These are phyloP conservation scores for Santalum album DNA, from an alignment of 164 flowering plant species.

Conservation along the genomic window DNA sequence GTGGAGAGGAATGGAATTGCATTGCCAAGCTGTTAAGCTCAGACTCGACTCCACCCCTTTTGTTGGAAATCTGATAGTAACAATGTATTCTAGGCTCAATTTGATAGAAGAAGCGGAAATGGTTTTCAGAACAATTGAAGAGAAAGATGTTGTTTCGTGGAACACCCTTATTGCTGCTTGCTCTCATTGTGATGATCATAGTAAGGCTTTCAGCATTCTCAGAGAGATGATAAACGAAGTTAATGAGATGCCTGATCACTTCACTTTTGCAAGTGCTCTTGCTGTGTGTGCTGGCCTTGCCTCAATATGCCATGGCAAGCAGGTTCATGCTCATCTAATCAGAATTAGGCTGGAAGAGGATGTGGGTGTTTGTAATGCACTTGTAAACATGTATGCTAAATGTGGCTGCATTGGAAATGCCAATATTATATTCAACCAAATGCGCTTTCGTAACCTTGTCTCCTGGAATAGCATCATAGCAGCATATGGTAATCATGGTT, in stretches of 20 bases:
- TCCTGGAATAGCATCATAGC: slow-evolving; percentile 72
- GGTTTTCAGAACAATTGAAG: slow-evolving; percentile 34
- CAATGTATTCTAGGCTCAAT: slow-evolving; percentile 47
- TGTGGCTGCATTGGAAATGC: slow-evolving; percentile 54
- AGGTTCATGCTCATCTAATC: slow-evolving; percentile 49
- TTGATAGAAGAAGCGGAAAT: slow-evolving; percentile 37
- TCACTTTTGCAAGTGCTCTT: slow-evolving; percentile 52
- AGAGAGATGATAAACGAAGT: slow-evolving; percentile 26
- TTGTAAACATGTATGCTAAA: slow-evolving; percentile 77
- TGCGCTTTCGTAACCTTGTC: slow-evolving; percentile 36
- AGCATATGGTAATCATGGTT: slow-evolving; percentile 59
- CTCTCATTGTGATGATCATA: slow-evolving; percentile 41
- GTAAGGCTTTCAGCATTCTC: slow-evolving; percentile 37
- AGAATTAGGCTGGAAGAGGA: slow-evolving; percentile 34
- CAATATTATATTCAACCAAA: slow-evolving; percentile 25
- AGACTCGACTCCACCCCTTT: slow-evolving; percentile 33
- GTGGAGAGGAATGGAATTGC: slow-evolving; percentile 28
- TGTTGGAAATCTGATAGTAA: slow-evolving; percentile 55
- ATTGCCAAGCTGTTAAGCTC: slow-evolving; percentile 46
- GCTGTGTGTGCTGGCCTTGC: slow-evolving; percentile 55
- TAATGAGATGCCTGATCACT: slow-evolving; percentile 36
- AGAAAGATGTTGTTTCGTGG: slow-evolving; percentile 65
- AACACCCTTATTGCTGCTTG: slow-evolving; percentile 55
- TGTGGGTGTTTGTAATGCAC: slow-evolving; percentile 54
- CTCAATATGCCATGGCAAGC: slow-evolving; percentile 40